Base-by-base conservation (phyloP, 345 rosid genomes). In the Tarenaya hassleriana region DNA sequence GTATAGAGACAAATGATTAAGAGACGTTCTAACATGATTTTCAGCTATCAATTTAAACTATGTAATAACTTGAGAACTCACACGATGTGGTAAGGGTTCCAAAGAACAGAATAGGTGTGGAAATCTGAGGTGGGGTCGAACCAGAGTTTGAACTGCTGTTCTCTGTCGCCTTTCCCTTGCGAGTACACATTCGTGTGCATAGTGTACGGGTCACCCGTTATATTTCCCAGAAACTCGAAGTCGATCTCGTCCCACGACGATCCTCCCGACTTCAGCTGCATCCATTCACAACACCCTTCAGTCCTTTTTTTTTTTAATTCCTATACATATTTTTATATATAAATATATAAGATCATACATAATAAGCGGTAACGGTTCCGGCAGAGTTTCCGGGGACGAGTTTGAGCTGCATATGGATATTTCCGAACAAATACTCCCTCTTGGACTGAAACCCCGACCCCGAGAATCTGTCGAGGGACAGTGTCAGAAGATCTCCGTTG, bases 161-260 rank as follows among this genome's bases (percentile, higher is more conserved):
- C 87, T 55, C 79, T 74, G 52, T 73, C 66, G 54, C 90, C 95
- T 61, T 79, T 78, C 2, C 90, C 90, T 57, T 80, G 79, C 47
- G 70, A 75, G 39, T 54, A 82, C 34, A 85, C 74, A 50, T 85
- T 82, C 0, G 88, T 86, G 55, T 86, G 95, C 43, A 83, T 66
- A 18, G 58, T 64, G 24, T 78, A 82, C 34, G 90, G 95, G 1
- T 78, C 67, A 24, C 88, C 91, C 13, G 73, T 82, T 44, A 75
- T 39, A 56, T 86, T 86, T 18, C 95, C 92, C 52, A 81, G 52
- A 77, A 86, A 86, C 56, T 83, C 95, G 19, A 87, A 77, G 56
- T 81, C 89, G 10, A 87, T 79, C 49, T 84, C 94, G 50, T 84
- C 90, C 79, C 82, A 77, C 7, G 68, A 34, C 42, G 74, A 54